A percentile compares a stretch with the other conserved stretches of the same genome.
Conservation (phyloP, 208 protist genomes). For the Trypanosoma avium region DNA sequence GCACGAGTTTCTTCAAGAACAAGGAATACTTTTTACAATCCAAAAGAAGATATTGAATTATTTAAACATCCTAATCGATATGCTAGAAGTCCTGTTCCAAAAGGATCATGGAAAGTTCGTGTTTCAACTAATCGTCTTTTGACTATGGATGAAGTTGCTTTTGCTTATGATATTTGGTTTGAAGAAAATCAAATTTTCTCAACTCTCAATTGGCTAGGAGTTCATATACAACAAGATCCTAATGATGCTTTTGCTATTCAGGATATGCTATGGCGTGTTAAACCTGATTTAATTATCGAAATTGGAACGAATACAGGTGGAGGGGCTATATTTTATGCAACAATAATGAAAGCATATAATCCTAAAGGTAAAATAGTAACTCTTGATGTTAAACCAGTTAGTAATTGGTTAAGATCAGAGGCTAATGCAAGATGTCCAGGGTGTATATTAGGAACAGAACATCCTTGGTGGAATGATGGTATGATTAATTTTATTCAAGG, state of each 20-base stretch:
- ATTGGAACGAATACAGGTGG: slow-evolving; percentile 27
- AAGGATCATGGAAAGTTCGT: slow-evolving; percentile 16
- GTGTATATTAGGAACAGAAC: slow-evolving; percentile 14
- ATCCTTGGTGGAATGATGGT: slow-evolving; percentile 16
- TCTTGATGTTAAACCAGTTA: slow-evolving; percentile 24
- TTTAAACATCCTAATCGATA: slow-evolving; percentile 9
- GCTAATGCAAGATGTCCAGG: not conserved
- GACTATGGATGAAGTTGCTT: slow-evolving; percentile 23
- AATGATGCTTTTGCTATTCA: slow-evolving; percentile 27
- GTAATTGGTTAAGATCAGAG: slow-evolving; percentile 21
- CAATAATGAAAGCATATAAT: slow-evolving; percentile 26
- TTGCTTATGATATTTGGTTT: slow-evolving; percentile 17
- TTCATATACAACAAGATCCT: slow-evolving; percentile 19
- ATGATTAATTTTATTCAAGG: slow-evolving; percentile 28
- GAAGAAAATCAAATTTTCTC: slow-evolving; percentile 21
- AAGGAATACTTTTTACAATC: slow-evolving; percentile 23
- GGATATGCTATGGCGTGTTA: slow-evolving; percentile 28
- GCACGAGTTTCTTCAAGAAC: not conserved
- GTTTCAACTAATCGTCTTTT: slow-evolving; percentile 11
- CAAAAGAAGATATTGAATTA: slow-evolving; percentile 12
- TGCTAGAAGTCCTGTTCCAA: slow-evolving; percentile 18
- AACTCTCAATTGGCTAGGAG: slow-evolving; percentile 16
- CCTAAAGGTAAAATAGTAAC: slow-evolving; percentile 23
- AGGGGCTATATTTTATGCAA: slow-evolving; percentile 23
- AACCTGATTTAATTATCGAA: slow-evolving; percentile 25